Evolutionary conservation across 2,329 filamentous ascomycete species (phyloP), one percentile per base, ranked within the genome.

Genomic region (Bipolaris cookei): DNA sequence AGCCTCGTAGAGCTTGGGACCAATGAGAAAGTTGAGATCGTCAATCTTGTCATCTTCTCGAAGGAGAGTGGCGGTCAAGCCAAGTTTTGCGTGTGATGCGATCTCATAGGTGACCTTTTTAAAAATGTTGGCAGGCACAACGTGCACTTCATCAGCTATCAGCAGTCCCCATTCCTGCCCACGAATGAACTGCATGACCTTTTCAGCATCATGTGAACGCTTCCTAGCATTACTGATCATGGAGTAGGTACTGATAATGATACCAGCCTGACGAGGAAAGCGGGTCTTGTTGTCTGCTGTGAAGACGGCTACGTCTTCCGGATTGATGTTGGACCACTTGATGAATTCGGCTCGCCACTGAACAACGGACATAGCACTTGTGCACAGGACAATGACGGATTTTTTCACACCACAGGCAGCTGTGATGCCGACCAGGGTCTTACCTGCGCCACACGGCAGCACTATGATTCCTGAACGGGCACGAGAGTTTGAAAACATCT

Each of bases 401-500:
- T 98, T 99, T 77, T 96, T 96, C 77, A 99, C 94, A 3, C 95
- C 98, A 78, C 95, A 98, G 18, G 93, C 95, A 39, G 95, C 95
- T 18, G 95, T 98, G 66, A 99, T 97, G n/a, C 95, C 95, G 14
- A 99, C 95, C 38, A 99, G 80, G 1, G 95, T 99, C 81, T 99
- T 99, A 58, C 95, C 95, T 16, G 95, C 95, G 66, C 95, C 95
- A 75, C 95, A 99, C 16, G 95, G 95, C 67, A 99, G 79, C 54
- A 99, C 95, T 58, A 99, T 99, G 65, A 99, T 96, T 55, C 95
- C 95, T 76, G 92, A 97, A 80, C 97, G 95, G 13, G 95, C 95
- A 77, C 95, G 89, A 47, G 94, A 94, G 72, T 99, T 99, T 72
- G 95, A 94, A 75, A 99, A 99, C 95, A 99, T 99, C 77, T 99